Evolutionary conservation across 1,284 basidiomycete species (phyloP).

Genomic region (Exsudoporus floridanus): DNA sequence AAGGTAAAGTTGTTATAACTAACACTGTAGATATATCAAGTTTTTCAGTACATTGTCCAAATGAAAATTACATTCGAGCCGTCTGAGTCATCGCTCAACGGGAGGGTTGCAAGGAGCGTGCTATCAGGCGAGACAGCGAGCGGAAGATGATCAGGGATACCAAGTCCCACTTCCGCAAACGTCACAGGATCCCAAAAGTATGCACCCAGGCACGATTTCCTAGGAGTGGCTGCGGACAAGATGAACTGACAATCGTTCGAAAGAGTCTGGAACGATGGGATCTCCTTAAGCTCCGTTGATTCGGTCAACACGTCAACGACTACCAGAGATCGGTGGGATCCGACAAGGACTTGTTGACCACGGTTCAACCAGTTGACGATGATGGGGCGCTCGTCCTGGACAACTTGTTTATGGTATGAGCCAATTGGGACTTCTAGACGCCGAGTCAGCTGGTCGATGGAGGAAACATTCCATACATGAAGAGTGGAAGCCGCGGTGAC

Average conservation of each 20-base stretch:
- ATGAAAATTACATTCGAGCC: not conserved
- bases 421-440: not conserved
- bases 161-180: not conserved
- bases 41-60: not conserved
- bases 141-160: not conserved
- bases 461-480: not conserved
- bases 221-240: not conserved
- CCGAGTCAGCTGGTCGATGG: not conserved
- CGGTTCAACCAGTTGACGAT: not conserved
- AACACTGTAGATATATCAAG: not conserved
- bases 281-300: not conserved
- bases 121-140: not conserved
- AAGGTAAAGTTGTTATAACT: too few relatives aligned
- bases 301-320: not conserved
- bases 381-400: not conserved
- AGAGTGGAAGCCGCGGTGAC: not conserved
- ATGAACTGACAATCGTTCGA: not conserved
- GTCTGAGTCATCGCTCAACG: not conserved
- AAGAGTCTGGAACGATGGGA: not conserved
- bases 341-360: slow-evolving; percentile 1
- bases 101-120: not conserved
- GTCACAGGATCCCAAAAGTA: slow-evolving; percentile 5
- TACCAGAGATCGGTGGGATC: not conserved
- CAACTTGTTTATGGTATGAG: not conserved
- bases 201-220: not conserved